Evolutionary conservation across 371 early-diverging fungal species (phyloP).

Genomic region (Basidiobolus meristosporus): DNA sequence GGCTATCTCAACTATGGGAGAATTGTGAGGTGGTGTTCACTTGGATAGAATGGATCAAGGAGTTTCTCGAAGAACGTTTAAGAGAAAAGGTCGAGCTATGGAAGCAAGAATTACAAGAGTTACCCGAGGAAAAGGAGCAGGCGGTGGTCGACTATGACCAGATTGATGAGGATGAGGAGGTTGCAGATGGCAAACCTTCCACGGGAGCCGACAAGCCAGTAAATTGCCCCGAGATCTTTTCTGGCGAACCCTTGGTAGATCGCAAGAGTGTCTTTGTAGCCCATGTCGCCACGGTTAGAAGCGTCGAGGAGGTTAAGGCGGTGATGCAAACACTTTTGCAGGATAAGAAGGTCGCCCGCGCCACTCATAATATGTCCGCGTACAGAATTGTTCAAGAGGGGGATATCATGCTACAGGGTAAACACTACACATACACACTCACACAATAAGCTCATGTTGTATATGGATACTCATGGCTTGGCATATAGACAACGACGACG

Average conservation of each 20-base stretch:
- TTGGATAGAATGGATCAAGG: neutral
- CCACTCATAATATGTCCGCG: conserved; percentile 82
- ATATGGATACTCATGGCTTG: neutral
- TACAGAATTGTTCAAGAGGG: conserved; percentile 48
- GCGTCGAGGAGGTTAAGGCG: conserved; percentile 26
- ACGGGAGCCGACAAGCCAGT: neutral
- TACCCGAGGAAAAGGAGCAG: neutral
- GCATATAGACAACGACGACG: conserved; percentile 49
- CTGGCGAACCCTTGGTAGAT: conserved; percentile 42
- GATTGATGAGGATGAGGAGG: neutral
- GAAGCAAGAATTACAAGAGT: neutral
- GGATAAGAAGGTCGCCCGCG: conserved; percentile 58
- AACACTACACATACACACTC: conserved; percentile 4
- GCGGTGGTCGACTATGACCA: neutral
- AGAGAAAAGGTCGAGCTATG: neutral
- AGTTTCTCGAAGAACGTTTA: neutral
- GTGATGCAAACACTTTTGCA: conserved; percentile 37
- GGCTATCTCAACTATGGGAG: neutral
- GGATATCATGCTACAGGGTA: conserved; percentile 29
- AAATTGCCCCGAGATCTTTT: conserved; percentile 6
- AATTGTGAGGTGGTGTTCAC: neutral
- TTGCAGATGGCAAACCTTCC: neutral
- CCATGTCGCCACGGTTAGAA: conserved; percentile 46
- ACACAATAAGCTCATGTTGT: neutral
- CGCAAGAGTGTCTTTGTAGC: conserved; percentile 75